phyloP scores from a whole-genome alignment of 75 land plant genomes.

The Cryptomeria japonica region DNA sequence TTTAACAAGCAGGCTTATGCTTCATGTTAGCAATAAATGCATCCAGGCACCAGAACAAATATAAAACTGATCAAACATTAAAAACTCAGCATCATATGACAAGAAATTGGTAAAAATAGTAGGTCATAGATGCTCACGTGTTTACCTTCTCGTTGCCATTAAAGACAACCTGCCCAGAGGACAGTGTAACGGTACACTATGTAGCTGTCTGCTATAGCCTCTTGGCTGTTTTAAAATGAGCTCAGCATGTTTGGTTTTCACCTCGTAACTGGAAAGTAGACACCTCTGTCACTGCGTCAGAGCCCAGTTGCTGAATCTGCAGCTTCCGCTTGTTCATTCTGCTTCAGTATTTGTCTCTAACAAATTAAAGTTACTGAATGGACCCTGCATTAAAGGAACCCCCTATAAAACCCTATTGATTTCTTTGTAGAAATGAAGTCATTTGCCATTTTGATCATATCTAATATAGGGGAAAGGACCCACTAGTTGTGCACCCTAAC shows the following conservation, averaged over 20 bases:
- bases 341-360: slow-evolving; percentile 78
- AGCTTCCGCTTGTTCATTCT: slow-evolving; percentile 89
- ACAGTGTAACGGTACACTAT: slow-evolving; percentile 78
- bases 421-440: background rate
- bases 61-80: background rate
- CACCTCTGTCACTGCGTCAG: slow-evolving; percentile 87
- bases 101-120: background rate
- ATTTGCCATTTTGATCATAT: background rate
- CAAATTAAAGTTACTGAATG: slow-evolving; percentile 66
- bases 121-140: slow-evolving; percentile 11
- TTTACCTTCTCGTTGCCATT: slow-evolving; percentile 40
- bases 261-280: slow-evolving; percentile 69
- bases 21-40: background rate
- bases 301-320: slow-evolving; percentile 81
- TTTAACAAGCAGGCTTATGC: background rate
- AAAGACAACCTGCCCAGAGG: slow-evolving; percentile 81
- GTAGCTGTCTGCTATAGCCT: slow-evolving; percentile 80
- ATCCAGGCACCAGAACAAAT: background rate
- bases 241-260: slow-evolving; percentile 73
- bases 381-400: slow-evolving; percentile 40
- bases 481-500: too few relatives aligned
- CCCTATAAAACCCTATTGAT: background rate
- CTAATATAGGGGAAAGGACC: too few relatives aligned
- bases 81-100: background rate
- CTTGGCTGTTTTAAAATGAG: slow-evolving; percentile 83